Base-by-base conservation (phyloP, 177 flowering plant species). In the Vitis hybrid region DNA sequence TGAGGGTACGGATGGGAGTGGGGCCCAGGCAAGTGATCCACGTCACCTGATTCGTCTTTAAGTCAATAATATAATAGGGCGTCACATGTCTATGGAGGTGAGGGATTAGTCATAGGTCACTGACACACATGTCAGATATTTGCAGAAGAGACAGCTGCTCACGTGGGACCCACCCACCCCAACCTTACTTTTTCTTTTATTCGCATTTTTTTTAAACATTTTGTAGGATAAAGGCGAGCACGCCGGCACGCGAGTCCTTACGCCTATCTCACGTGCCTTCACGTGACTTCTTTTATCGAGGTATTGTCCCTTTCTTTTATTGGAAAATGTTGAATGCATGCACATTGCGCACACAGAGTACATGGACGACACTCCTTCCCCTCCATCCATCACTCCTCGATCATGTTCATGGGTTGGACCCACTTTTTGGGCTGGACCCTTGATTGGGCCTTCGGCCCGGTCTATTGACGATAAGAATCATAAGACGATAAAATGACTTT, bases 161-260 rank as follows among this genome's bases (percentile, higher is more conserved):
- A 62, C 76, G 70, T 72, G 77, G 79, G 77, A 13, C 79, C 81
- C 75, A 32, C 3, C 15, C 50, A 30, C 54, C n/a, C 11, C 50
- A 39, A 2, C 14, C 2, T n/a, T 39, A n/a, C 26, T 39, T 15
- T 62, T 62, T 39, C 10, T 34, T 13, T 39, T 14, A 9, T 15
- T 62, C 4, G 30, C 45, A 11, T 51, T 64, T 74, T 58, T 71
- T 75, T 11, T 17, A 34, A 52, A 18, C 67, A 62, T 66, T 65
- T 3, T 67, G 69, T 49, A 54, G 71, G 51, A 75, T 59, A 76
- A 73, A 70, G 72, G 32, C 58, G 52, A 56, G 74, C 79, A 75
- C 76, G 75, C 78, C 70, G 75, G 81, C 84, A 79, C 78, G 82
- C 82, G 73, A 64, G 64, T 32, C 57, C 56, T 39, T 18, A 12